Conservation (phyloP, 2,329 filamentous ascomycete species). For the Exserohilum turcica region DNA sequence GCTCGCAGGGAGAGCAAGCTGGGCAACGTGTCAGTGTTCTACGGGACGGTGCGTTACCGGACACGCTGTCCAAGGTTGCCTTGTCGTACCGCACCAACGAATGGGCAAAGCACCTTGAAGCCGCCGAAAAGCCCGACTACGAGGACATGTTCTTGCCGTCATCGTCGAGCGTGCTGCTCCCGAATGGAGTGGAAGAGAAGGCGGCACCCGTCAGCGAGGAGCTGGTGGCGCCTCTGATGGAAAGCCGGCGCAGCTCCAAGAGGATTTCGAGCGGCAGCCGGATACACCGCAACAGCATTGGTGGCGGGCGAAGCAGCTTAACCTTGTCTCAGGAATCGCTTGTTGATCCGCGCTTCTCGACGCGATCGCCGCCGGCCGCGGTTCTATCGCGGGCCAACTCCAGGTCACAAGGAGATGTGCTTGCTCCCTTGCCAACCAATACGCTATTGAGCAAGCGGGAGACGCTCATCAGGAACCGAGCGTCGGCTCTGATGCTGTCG, state of each 20-base stretch:
- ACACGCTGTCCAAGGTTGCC: constrained; percentile 75
- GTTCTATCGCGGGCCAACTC: constrained; percentile 34
- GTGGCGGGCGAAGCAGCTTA: constrained; percentile 28
- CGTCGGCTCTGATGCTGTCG: constrained; percentile 47
- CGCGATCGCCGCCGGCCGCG: constrained; percentile 27
- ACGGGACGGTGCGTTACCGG: constrained; percentile 63
- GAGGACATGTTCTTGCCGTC: constrained; percentile 62
- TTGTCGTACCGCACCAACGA: constrained; percentile 89
- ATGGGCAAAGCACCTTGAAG: constrained; percentile 88
- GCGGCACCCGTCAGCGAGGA: constrained; percentile 56
- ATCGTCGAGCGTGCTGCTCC: constrained; percentile 51
- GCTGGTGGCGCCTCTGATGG: constrained; percentile 27
- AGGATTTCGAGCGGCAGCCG: constrained; percentile 30
- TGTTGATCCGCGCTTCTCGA: constrained; percentile 17
- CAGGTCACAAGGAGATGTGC: constrained; percentile 14
- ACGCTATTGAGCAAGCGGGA: constrained; percentile 63
- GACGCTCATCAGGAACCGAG: constrained; percentile 53
- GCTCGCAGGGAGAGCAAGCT: constrained; percentile 32
- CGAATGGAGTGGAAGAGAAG: constrained; percentile 54
- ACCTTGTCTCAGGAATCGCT: constrained; percentile 30
- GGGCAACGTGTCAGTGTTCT: constrained; percentile 53
- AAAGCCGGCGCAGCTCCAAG: constrained; percentile 29
- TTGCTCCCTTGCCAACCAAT: constrained; percentile 40
- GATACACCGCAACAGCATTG: constrained; percentile 21
- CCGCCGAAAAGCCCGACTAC: constrained; percentile 72